phyloP scores from a whole-genome alignment of 2,329 filamentous ascomycete genomes.

The Aspergillus intermedius region DNA sequence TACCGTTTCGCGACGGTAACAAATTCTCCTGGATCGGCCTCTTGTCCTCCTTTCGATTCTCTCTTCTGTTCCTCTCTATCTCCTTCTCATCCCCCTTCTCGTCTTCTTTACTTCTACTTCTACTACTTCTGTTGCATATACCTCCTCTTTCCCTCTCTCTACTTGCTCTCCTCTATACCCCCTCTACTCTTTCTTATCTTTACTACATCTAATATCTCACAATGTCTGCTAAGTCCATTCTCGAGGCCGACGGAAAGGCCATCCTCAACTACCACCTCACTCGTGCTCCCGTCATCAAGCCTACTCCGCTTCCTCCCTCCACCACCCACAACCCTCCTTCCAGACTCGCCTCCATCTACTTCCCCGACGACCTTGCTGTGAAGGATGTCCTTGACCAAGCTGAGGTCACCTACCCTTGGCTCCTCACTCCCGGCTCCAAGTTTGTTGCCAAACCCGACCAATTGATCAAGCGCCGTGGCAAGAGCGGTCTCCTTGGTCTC shows the following conservation, averaged over 20 bases:
- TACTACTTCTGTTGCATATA: conserved; percentile 5
- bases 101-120: conserved; percentile 8
- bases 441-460: conserved; percentile 99
- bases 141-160: conserved; percentile 4
- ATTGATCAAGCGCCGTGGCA: conserved; percentile 98
- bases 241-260: conserved; percentile 99
- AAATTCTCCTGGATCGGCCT: conserved; percentile 1
- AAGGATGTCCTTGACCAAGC: conserved; percentile 86
- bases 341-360: conserved; percentile 86
- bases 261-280: conserved; percentile 99
- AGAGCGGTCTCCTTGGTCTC: conserved; percentile 90
- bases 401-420: conserved; percentile 94
- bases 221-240: conserved; percentile 95
- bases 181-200: conserved; percentile 18
- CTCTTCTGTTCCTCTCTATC: conserved; percentile 5
- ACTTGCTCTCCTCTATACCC: conserved; percentile 9
- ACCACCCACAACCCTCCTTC: conserved; percentile 87
- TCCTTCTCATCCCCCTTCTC: conserved; percentile 6
- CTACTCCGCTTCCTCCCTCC: conserved; percentile 77
- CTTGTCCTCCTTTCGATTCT: conserved; percentile 5
- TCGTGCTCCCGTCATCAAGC: conserved; percentile 94
- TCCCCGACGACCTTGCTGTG: conserved; percentile 79
- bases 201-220: conserved; percentile 26
- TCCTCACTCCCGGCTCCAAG: conserved; percentile 73
- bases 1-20: not conserved